Base-by-base conservation (phyloP, 305 asterid species). In the Solanum hybrid region DNA sequence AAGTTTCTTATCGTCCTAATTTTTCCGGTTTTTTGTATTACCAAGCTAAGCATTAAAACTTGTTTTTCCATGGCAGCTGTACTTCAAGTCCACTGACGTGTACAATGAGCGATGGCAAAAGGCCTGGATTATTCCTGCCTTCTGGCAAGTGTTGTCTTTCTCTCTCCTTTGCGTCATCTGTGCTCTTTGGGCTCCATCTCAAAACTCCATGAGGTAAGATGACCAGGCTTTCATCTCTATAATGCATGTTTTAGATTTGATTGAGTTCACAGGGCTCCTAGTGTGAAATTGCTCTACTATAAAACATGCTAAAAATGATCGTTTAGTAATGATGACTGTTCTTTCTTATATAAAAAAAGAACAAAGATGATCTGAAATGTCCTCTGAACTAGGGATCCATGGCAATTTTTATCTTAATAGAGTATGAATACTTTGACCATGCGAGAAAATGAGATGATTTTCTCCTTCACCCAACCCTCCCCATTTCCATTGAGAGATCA, bases 121-220 rank as follows among this genome's bases (percentile, higher is more conserved):
- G 88, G 98, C 99, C 78, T 97, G 98, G 99, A 92, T 97, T 93
- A 96, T 97, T 89, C 96, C 99, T 82, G 99, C 98, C 90, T 96
- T 97, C 91, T 97, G 99, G 99, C 98, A 96, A 89, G 97, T 97
- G 72, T 79, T 95, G 92, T 95, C 99, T 29, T 95, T 96, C 95
- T 95, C 97, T 85, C 95, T 97, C 89, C 93, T 97, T 87, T 95
- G 99, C 4, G 94, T 97, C 92, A 95, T 97, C 88, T 96, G 98
- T 89, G 96, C 96, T 90, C 99, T 96, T 76, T 96, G 98, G 98
- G 98, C 98, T 6, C 99, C 99, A 86, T 96, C 99, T 60, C 98
- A 95, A 91, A 97, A 91, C 91, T 95, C 99, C 87, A 97, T 81
- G 96, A 73, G 99, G 99, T 95, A 95, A 92, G 64, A 81, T 5